phyloP scores from a whole-genome alignment of 140 eudicot species.

The Bidens hawaiensis region DNA sequence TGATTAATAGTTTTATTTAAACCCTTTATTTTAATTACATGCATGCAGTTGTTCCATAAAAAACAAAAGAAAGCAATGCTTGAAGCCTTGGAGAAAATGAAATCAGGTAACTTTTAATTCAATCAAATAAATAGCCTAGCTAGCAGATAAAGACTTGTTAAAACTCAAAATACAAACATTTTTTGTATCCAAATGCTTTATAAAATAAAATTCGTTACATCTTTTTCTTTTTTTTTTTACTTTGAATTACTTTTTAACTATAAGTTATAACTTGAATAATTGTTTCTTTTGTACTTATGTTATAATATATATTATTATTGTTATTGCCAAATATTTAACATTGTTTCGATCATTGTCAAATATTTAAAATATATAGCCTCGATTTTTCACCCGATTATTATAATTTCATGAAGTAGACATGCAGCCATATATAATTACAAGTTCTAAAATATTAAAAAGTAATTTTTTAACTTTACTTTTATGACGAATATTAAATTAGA shows the following conservation, averaged over 20 bases:
- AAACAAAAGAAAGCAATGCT: conserved; percentile 69
- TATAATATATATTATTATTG: background rate
- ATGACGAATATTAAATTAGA: background rate
- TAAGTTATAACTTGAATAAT: too few species aligned
- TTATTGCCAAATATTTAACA: background rate
- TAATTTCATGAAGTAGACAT: conserved; percentile 1
- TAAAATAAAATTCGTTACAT: too few species aligned
- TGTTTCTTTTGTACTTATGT: too few species aligned
- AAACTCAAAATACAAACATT: too few species aligned
- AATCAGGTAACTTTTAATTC: conserved; percentile 48
- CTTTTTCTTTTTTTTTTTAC: too few species aligned
- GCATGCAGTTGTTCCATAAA: conserved; percentile 50
- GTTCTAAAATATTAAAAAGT: background rate
- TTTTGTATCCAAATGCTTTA: too few species aligned
- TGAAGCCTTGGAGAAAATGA: conserved; percentile 80
- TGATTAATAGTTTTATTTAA: too few species aligned
- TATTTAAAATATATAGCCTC: background rate
- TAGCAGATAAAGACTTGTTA: too few species aligned
- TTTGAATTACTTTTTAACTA: background rate
- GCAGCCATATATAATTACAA: background rate
- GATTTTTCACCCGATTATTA: background rate
- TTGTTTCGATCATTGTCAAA: background rate
- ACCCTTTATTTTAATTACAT: background rate
- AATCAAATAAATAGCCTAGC: background rate
- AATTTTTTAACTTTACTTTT: background rate